Conservation (phyloP, 371 early-diverging fungal genomes). For the Gilbertella persicaria region DNA sequence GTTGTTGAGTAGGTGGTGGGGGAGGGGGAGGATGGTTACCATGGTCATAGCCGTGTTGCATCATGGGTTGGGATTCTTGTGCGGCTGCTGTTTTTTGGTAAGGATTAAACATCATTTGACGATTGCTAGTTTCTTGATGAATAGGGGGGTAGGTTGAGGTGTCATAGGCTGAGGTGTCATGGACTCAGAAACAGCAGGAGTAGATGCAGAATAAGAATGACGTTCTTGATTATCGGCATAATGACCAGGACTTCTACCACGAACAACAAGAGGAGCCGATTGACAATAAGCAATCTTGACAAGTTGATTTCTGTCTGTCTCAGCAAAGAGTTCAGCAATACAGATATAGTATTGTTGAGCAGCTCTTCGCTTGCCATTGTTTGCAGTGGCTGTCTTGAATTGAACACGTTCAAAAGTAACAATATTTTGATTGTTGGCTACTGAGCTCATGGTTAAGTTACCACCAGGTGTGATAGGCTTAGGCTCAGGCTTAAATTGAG, state of each 20-base stretch:
- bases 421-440: slow-evolving; percentile 38
- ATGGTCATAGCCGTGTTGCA: slow-evolving; percentile 4
- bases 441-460: slow-evolving; percentile 35
- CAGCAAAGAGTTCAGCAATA: slow-evolving; percentile 59
- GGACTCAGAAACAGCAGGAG: neutral
- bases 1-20: neutral
- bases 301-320: slow-evolving; percentile 44
- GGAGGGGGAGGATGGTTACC: neutral
- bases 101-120: neutral
- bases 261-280: slow-evolving; percentile 77
- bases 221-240: slow-evolving; percentile 55
- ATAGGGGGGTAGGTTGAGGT: neutral
- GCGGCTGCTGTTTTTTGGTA: neutral
- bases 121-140: neutral
- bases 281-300: slow-evolving; percentile 59
- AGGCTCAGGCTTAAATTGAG: slow-evolving; percentile 67
- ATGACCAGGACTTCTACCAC: slow-evolving; percentile 87
- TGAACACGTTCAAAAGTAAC: slow-evolving; percentile 83
- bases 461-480: slow-evolving; percentile 54
- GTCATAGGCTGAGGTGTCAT: neutral
- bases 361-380: slow-evolving; percentile 77
- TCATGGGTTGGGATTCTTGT: neutral
- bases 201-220: slow-evolving; percentile 1
- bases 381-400: slow-evolving; percentile 88
- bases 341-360: slow-evolving; percentile 83